These are phyloP conservation scores for Scenedesmus sp. DNA, from an alignment of 163 green algal genomes.

Conservation along the genomic window DNA sequence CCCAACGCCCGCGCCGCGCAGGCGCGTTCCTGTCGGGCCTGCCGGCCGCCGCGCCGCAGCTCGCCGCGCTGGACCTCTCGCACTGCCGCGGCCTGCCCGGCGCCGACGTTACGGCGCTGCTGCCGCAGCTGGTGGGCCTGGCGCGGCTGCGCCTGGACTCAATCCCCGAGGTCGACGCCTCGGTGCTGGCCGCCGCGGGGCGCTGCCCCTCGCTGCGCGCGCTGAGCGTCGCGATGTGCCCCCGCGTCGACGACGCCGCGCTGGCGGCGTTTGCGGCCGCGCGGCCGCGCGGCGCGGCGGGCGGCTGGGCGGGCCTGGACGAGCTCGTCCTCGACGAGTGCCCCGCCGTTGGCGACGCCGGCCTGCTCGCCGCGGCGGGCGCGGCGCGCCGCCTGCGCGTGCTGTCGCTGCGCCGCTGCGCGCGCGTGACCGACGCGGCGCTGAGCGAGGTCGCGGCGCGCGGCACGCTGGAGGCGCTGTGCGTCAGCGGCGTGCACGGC, in stretches of 20 bases:
- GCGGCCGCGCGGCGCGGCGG: constrained; percentile 19
- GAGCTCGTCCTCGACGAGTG: constrained; percentile 55
- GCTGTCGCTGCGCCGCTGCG: constrained; percentile 61
- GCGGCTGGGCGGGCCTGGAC: constrained; percentile 39
- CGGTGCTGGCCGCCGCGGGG: constrained; percentile 47
- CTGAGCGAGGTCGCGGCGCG: constrained; percentile 26
- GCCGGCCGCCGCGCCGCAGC: constrained; percentile 13
- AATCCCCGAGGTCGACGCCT: constrained; percentile 37
- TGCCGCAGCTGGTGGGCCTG: constrained; percentile 48
- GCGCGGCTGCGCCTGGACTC: constrained; percentile 49
- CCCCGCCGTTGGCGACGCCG: constrained; percentile 26
- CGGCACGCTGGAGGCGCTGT: constrained; percentile 52
- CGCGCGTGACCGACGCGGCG: constrained; percentile 51
- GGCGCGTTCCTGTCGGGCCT: constrained; percentile 21
- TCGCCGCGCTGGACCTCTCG: constrained; percentile 53
- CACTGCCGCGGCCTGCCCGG: constrained; percentile 59
- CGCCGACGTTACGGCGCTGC: constrained; percentile 23
- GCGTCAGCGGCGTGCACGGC: constrained; percentile 41
- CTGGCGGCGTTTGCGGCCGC: constrained; percentile 49
- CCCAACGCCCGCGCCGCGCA: not conserved
- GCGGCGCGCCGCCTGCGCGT: constrained; percentile 46
- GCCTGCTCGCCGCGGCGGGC: constrained; percentile 48
- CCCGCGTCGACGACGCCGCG: constrained; percentile 47
- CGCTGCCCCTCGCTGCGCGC: constrained; percentile 22
- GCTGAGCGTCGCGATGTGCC: constrained; percentile 50